phyloP scores from a whole-genome alignment of 2,329 filamentous ascomycete genomes.

The Calonectria pauciramosa region DNA sequence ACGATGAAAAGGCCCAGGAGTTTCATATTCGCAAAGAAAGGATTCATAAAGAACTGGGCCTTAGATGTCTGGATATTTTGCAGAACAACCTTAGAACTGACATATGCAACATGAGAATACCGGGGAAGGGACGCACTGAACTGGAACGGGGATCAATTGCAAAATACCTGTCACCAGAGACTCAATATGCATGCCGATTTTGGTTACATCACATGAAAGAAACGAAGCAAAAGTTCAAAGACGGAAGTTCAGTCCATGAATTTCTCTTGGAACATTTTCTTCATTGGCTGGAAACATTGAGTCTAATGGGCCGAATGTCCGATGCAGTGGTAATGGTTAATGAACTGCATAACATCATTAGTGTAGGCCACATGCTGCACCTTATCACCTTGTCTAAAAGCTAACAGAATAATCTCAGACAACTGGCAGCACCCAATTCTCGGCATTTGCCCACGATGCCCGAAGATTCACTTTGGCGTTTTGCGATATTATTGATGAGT shows the following conservation, averaged over 20 bases:
- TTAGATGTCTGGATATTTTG: neutral
- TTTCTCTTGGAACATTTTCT: conserved; percentile 33
- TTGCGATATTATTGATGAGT: conserved; percentile 18
- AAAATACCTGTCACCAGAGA: neutral
- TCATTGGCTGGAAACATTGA: conserved; percentile 36
- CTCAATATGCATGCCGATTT: conserved; percentile 50
- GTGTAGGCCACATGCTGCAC: neutral
- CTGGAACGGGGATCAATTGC: neutral
- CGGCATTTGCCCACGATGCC: conserved; percentile 32
- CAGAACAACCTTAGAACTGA: neutral
- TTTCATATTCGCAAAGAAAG: neutral
- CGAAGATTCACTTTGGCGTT: conserved; percentile 31
- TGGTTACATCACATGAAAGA: conserved; percentile 50
- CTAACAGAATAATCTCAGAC: neutral
- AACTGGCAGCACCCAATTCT: neutral
- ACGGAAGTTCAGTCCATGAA: conserved; percentile 35
- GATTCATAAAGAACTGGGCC: neutral
- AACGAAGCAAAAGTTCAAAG: conserved; percentile 44
- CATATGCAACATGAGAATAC: neutral
- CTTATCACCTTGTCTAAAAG: neutral
- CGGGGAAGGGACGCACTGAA: neutral
- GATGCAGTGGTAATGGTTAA: conserved; percentile 12
- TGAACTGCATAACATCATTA: conserved; percentile 14
- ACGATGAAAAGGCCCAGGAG: neutral
- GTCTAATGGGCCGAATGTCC: conserved; percentile 7